Evolutionary conservation across 2,329 filamentous ascomycete species (phyloP).

Genomic region (Colletotrichum trifolii): DNA sequence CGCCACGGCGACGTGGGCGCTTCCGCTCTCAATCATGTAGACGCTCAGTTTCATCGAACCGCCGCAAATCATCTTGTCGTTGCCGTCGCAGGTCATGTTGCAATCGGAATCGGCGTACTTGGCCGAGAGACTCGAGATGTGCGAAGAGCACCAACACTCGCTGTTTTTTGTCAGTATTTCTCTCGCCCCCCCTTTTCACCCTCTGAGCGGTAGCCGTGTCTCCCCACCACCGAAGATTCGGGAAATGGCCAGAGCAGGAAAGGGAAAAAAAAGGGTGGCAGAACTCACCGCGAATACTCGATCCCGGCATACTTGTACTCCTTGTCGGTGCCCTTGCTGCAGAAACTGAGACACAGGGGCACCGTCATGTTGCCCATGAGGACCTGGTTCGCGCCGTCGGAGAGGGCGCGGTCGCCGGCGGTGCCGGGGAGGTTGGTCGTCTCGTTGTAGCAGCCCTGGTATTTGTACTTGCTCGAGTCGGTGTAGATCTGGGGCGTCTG

Average conservation of each 20-base stretch:
- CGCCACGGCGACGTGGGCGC: background rate
- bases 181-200: no score
- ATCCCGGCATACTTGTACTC: conserved; percentile 63
- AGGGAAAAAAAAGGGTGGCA: background rate
- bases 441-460: conserved; percentile 70
- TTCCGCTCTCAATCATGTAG: conserved; percentile 44
- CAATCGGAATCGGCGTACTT: conserved; percentile 61
- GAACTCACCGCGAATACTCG: conserved; percentile 60
- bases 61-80: conserved; percentile 63
- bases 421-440: conserved; percentile 58
- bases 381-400: conserved; percentile 53
- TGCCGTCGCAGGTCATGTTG: conserved; percentile 64
- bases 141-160: conserved; percentile 70
- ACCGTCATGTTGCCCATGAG: conserved; percentile 61
- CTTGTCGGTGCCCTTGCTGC: conserved; percentile 49
- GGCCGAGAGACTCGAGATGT: conserved; percentile 57
- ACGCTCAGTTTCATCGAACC: conserved; percentile 62
- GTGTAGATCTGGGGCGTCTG: conserved; percentile 47
- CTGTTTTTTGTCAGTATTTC: conserved; percentile 42
- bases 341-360: conserved; percentile 62
- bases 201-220: no score
- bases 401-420: conserved; percentile 56
- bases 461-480: conserved; percentile 54
- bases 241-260: no score
- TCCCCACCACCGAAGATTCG: no score